Conservation (phyloP, 345 rosid genomes). For the Citrus trifoliata region DNA sequence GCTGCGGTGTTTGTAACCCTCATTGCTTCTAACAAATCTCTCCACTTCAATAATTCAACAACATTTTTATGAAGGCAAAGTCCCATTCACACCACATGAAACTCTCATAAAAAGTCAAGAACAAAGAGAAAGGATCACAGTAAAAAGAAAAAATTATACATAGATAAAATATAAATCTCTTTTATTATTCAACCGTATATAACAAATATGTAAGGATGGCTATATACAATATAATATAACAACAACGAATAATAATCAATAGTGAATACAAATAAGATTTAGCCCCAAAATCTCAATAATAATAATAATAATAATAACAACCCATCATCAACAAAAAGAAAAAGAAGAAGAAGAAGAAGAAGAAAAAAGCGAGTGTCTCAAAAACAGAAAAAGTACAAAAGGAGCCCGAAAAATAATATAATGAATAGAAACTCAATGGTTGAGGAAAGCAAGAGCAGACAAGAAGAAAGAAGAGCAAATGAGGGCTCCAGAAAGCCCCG, state of each 20-base stretch:
- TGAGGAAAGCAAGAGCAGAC: slow-evolving; percentile 29
- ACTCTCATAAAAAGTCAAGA: background rate
- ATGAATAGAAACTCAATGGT: background rate
- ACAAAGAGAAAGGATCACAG: no score
- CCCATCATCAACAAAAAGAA: background rate
- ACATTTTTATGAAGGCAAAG: no score
- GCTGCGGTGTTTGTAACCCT: background rate
- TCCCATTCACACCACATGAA: background rate
- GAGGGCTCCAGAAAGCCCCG: slow-evolving; percentile 26
- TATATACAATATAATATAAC: background rate
- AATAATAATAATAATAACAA: background rate
- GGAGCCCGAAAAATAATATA: no score
- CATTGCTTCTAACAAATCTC: background rate
- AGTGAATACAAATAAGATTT: background rate
- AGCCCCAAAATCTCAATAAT: background rate
- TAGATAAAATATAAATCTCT: background rate
- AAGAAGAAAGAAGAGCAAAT: slow-evolving; percentile 32
- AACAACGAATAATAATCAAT: background rate
- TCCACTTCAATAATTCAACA: no score
- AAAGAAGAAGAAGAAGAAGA: background rate
- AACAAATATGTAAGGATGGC: background rate
- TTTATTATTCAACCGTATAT: slow-evolving; percentile 5
- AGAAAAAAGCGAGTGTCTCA: no score
- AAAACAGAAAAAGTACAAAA: no score
- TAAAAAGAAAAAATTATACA: background rate